Percentiles rank a stretch among this genome's conserved stretches.
phyloP scores from a whole-genome alignment of 2,329 filamentous ascomycete genomes.

The Epichloe aotearoae region DNA sequence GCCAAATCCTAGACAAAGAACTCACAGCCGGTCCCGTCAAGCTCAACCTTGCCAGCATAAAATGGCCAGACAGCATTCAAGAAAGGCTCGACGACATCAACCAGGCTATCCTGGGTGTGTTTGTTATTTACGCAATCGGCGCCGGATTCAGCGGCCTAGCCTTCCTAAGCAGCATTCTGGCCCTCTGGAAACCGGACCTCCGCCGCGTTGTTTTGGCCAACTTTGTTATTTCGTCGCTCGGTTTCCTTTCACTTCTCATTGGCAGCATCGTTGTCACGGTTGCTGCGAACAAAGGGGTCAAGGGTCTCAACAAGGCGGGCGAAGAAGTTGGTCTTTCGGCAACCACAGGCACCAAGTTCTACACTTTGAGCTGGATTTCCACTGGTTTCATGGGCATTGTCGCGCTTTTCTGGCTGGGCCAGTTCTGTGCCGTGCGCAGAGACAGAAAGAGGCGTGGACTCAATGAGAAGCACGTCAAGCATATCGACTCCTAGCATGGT shows the following conservation, averaged over 20 bases:
- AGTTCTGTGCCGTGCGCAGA: conserved; percentile 18
- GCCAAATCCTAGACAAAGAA: conserved; percentile 31
- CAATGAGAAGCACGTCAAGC: not conserved
- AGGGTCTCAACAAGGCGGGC: conserved; percentile 29
- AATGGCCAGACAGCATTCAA: conserved; percentile 30
- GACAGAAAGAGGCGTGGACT: conserved; percentile 9
- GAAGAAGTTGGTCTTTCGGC: conserved; percentile 32
- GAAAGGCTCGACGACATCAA: conserved; percentile 37
- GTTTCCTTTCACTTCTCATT: conserved; percentile 23
- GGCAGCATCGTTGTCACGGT: conserved; percentile 31
- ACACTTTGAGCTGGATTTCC: conserved; percentile 33
- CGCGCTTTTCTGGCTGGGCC: conserved; percentile 27
- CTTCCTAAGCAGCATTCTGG: conserved; percentile 25
- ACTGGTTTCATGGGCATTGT: conserved; percentile 29
- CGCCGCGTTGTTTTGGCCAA: conserved; percentile 21
- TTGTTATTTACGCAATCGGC: conserved; percentile 34
- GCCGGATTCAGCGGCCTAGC: conserved; percentile 28
- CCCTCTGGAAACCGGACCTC: conserved; percentile 20
- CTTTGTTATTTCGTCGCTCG: conserved; percentile 22
- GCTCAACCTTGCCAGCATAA: conserved; percentile 31
- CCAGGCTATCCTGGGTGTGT: conserved; percentile 31
- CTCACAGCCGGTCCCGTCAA: conserved; percentile 30
- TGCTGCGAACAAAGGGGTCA: conserved; percentile 25
- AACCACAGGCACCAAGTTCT: conserved; percentile 28
- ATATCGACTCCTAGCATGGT: not conserved